Base-by-base conservation (phyloP, 345 rosid genomes). In the Eucalyptus fibrosa region DNA sequence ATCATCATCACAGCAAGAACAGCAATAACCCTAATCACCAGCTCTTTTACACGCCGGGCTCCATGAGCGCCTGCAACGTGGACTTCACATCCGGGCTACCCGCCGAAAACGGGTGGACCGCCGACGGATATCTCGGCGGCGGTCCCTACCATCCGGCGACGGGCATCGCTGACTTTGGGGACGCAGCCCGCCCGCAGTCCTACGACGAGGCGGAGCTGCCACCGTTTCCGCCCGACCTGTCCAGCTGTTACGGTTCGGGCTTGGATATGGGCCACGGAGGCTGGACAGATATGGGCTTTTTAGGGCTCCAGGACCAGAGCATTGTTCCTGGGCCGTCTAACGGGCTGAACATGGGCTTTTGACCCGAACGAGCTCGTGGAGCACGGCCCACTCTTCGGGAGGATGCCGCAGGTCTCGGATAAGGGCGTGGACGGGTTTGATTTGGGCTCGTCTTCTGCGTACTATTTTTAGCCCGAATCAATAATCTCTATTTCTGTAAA, bases 191-290 rank as follows among this genome's bases (percentile, higher is more conserved):
- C 24, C 89, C 80, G 45, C 81, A 86, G 50, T 40, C 90, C 72
- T n/a, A 86, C 34, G 92, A 94, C 87, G 92, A 90, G 49, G 92
- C 91, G 60, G 97, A 95, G 90, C 97, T 97, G 50, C 98, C 99
- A 51, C 99, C 99, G 37, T 92, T 97, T 90, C 99, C 99, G 49
- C 99, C 98, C 28, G 96, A 96, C 87, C 92, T 90, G 50, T 92
- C 95, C 6, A 92, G 87, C 85, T 92, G 91, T 89, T 93, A 89
- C 87, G 95, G 92, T 88, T 89, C 95, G 86, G 93, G 89, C 86
- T 67, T 88, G 13, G 90, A 89, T 28, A 50, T 90, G 91, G 92
- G 91, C 77, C 88, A 86, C 9, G 90, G 82, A 34, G 91, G 91
- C 28, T 94, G 97, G 96, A 90, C 85, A 37, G 94, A 90, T 82